Evolutionary conservation across 2,329 filamentous ascomycete genomes (phyloP), one percentile per base, ranked within the genome.

Genomic region (Alternaria sp.): DNA sequence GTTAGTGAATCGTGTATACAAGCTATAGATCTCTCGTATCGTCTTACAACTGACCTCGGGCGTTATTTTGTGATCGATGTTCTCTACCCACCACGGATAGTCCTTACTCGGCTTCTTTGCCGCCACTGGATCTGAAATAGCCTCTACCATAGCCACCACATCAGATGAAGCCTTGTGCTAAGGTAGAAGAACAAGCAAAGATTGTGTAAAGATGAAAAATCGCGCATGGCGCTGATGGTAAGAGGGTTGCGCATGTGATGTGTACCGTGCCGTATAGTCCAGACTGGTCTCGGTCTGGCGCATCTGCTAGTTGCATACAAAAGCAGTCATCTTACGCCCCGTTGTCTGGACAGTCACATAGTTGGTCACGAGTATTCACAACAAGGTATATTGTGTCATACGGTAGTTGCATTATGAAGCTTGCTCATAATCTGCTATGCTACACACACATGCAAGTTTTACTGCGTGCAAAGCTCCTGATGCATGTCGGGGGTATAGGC

Each of bases 261-360:
- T 2, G 16, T 2, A 34, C 4, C 3, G 1, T 49, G 1, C 46
- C 28, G 1, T 48, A 2, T 3, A 5, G 2, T 0, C 2, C 18
- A 10, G 28, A 32, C 7, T 32, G 45, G 6, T 22, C 11, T 9
- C 5, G 28, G 12, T 30, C 28, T 32, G 2, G 45, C n/a, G 7
- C 18, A 6, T 32, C 27, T 16, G 4, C 11, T 14, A 18, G 45
- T 34, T 0, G 28, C 18, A 20, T 40, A 3, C 8, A 5, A 18
- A 22, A 30, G 18, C 28, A 14, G 1, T 22, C 18, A 34, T 22
- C 45, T 20, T 32, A 22, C 14, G 6, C 18, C 11, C 28, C 0
- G 3, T 2, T 5, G 14, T 22, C 9, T 9, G 1, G 2, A 9
- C 6, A 3, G 6, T 2, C 10, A 2, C 7, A 11, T 18, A 1